Base-by-base conservation (phyloP, 1,284 basidiomycete genomes). In the Malassezia vespertilionis region DNA sequence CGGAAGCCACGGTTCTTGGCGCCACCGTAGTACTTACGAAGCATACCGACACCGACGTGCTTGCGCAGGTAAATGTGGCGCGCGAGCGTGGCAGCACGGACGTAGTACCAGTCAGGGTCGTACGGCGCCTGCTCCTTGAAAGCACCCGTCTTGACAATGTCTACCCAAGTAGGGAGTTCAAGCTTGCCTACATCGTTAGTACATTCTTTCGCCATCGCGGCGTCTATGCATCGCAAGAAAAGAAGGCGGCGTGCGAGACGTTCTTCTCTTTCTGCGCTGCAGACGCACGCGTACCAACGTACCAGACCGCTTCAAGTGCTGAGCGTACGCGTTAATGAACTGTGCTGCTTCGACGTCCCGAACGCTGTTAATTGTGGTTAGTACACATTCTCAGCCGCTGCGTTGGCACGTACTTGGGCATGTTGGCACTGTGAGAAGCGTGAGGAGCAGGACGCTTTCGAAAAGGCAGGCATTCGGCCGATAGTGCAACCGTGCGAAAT, bases 31-130 rank as follows among this genome's bases (percentile, higher is more conserved):
- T 96, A 84, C 80, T 96, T 97, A 75, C 80, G 81, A 50, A 99
- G 81, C 40, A 88, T 86, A 69, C 91, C 91, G 59, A 96, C 82
- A 73, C 91, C 91, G 68, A 96, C 89, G 73, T 89, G 84, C 79
- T 96, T 96, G 76, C 91, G 87, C 72, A 99, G 84, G 81, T 99
- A 97, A 76, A 97, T 90, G 82, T 97, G 91, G 72, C 93, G 84
- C 74, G 93, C 91, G 61, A 99, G 77, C 57, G 91, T 87, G 72
- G 91, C 91, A 90, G 69, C 86, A 68, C 91, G 88, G 72, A 93
- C 79, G 77, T 97, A 97, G 81, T 82, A 99, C 91, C 91, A 99
- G 76, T 97, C 93, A 43, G 87, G 86, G 76, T 97, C 89, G 77
- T 96, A 96, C 50, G 91, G 91, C 45, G 90, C 90, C 59, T 91